Base-by-base conservation (phyloP, 768 basidiomycete species). In the Tylopilus felleus region DNA sequence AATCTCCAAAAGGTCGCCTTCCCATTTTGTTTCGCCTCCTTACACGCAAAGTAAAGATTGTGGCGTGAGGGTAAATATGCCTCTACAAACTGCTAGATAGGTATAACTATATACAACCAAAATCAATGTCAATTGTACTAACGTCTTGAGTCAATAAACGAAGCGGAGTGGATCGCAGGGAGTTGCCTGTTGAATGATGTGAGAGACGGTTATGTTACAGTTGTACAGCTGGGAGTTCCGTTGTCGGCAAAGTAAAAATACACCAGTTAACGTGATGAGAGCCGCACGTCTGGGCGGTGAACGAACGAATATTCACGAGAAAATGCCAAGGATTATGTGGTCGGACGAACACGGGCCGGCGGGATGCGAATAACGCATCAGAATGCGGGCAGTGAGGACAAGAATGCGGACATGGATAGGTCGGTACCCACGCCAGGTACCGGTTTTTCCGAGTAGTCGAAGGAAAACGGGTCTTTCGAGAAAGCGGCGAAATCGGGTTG, bases 81-180 rank as follows among this genome's bases (percentile, higher is more conserved):
- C 25, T 64, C 65, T 66, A 58, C 46, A 31, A 44, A 40, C 29
- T 47, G 44, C 60, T 65, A 65, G 56, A 67, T 69, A 67, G 21
- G 47, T 58, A 67, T 67, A 67, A 67, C 68, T 67, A 70, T 67
- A 63, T 65, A 68, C 64, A 65, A 28, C 41, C 52, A 57, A 57
- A 39, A 55, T 19, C 9, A 14, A 8, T 13, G 38, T 19, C 38
- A 19, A 38, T 43, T 44, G 49, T 56, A 56, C 54, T 52, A 49
- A 47, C 9, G 31, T 52, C 35, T 52, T 47, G 14, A 53, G 40
- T 47, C 47, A 33, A 41, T 17, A 57, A 60, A 62, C 62, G 35
- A 56, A 64, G 51, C 22, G 22, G 56, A 23, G 41, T 55, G 57
- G 33, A 33, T 33, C 33, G 33, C 33, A 14, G 33, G 14, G 38